Evolutionary conservation across 495 filamentous ascomycete species (phyloP), one percentile per base, ranked within the genome.

Genomic region (Parachaetomium inaequale): DNA sequence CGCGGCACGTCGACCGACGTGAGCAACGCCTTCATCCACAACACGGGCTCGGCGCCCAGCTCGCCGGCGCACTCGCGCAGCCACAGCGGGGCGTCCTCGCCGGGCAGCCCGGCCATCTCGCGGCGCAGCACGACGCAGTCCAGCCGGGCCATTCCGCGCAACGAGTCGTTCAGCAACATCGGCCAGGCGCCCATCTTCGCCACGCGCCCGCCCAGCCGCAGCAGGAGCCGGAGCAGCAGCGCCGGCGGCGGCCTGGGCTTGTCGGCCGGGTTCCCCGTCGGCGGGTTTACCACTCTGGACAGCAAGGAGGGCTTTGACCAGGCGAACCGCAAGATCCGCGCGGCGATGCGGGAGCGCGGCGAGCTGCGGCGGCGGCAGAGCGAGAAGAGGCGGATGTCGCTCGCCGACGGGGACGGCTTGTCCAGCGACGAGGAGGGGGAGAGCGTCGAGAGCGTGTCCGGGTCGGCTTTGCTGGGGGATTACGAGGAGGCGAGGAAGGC

Each of bases 81-180:
- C n/a, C 67, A 69, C 51, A 74, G 71, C 68, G 71, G 66, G 21
- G 31, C 66, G 29, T 70, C 72, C 14, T 67, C 66, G 19, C 64
- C 67, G 1, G 61, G 46, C 43, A 71, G 64, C 59, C 70, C 71
- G 46, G 7, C 63, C 14, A 62, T 31, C 21, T 51, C 66, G 31
- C 70, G 78, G 19, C 70, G 74, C 58, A 68, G 66, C 67, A 79
- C 76, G 40, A 81, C 77, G 4, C 66, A 64, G 56, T 82, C 79
- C 5, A 78, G 78, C 67, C 73, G 74, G 25, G 72, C 72, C 23
- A 78, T 98, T 8, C 93, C 94, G 11, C 84, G 88, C 31, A 96
- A 96, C 76, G 94, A 98, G 72, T 92, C 88, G 4, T 96, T 98
- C 77, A 85, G 87, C 67, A 92, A 97, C 66, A 86, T 98, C 28